Base-by-base conservation (phyloP, 305 asterid species). In the Solanum hybrid region DNA sequence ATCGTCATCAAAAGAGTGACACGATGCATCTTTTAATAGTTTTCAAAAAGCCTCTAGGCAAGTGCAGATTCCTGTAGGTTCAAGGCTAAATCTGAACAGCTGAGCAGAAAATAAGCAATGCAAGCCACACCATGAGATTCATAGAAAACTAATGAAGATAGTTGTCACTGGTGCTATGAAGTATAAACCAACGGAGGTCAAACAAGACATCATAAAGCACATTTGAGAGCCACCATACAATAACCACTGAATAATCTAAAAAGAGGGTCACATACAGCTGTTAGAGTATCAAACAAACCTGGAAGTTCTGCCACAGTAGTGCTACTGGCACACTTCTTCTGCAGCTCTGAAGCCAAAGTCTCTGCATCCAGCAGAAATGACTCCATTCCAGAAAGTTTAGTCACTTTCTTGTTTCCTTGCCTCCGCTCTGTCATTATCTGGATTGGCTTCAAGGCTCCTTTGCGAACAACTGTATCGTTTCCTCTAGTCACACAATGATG, bases 291-390 rank as follows among this genome's bases (percentile, higher is more conserved):
- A 31, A 42, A 79, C 95, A 87, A 90, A 97, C 99, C 99, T 66
- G 99, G 99, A 87, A 97, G 98, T 91, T 96, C 99, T 26, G 98
- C 93, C 85, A 94, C 93, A 14, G 98, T 93, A 64, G 98, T 95
- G 92, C 99, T 96, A 91, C 98, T 95, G 86, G 99, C 99, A 93
- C 94, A 97, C 93, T 95, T 96, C 95, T 96, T 97, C 95, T 97
- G 99, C 90, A 96, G 92, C 96, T 96, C 99, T 22, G 99, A 95
- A 85, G 99, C 97, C 94, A 97, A 92, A 34, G 95, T 92, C 93
- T 96, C 98, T 2, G 94, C 90, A 88, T 97, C 99, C 81, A 97
- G 92, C 93, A 97, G 90, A 93, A 94, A 97, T 24, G 97, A 94
- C 91, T 97, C 99, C 78, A 96, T 32, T 69, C 99, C 99, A n/a